These are phyloP conservation scores for Aspergillus proliferans DNA, from an alignment of 2,329 filamentous ascomycete genomes.

Conservation along the genomic window DNA sequence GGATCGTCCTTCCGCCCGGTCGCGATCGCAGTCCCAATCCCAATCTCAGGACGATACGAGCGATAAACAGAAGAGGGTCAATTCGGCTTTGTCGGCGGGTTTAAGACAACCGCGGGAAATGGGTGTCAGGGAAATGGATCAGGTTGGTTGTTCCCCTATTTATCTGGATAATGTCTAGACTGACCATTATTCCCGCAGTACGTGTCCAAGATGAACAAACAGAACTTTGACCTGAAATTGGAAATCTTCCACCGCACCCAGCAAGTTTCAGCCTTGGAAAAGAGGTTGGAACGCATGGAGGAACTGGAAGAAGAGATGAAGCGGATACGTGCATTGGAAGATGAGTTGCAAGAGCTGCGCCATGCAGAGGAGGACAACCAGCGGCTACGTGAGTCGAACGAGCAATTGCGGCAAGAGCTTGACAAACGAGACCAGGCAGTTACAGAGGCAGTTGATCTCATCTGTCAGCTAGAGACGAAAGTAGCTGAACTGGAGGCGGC, in stretches of 20 bases:
- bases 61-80: constrained; percentile 29
- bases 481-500: constrained; percentile 27
- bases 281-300: constrained; percentile 33
- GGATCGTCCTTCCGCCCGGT: constrained; percentile 14
- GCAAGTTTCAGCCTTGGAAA: constrained; percentile 30
- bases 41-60: constrained; percentile 28
- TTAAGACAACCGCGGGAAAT: constrained; percentile 34
- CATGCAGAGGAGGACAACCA: constrained; percentile 31
- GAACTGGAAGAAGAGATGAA: constrained; percentile 31
- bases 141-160: constrained; percentile 22
- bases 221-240: constrained; percentile 40
- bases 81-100: constrained; percentile 23
- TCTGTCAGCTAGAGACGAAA: constrained; percentile 38
- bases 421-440: constrained; percentile 37
- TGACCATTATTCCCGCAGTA: constrained; percentile 26
- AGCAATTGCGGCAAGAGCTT: constrained; percentile 31
- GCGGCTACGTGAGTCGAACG: constrained; percentile 31
- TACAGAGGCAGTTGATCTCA: constrained; percentile 38
- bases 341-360: constrained; percentile 34
- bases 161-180: background rate
- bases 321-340: constrained; percentile 22
- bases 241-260: constrained; percentile 37
- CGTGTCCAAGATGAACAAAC: constrained; percentile 38
- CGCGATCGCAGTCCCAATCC: constrained; percentile 11
- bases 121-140: constrained; percentile 39